Base-by-base conservation (phyloP, 176 grass and related monocot species). In the Musa troglodytarum region DNA sequence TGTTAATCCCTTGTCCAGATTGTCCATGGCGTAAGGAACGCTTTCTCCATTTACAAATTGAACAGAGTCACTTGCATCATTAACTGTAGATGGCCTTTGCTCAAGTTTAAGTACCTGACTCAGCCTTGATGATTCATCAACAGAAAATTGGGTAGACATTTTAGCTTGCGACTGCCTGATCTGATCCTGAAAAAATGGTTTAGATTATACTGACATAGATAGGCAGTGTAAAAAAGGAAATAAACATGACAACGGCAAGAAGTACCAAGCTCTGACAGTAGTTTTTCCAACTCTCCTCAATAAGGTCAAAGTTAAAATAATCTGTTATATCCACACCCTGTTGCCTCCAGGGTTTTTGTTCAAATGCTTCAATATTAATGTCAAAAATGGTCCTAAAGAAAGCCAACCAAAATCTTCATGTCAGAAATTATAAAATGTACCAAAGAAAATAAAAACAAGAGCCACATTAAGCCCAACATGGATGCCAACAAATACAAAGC, bases 281-380 rank as follows among this genome's bases (percentile, higher is more conserved):
- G 55, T 57, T 92, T 92, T 72, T 89, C 92, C 92, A 92, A 76
- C 92, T 72, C 75, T 92, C 86, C 82, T 96, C 89, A 89, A 89
- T 82, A 28, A 96, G 64, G 52, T 70, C 82, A 69, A 87, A 96
- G 75, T 96, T 96, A 54, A 92, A 96, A 78, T 85, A 96, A 50
- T 96, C 82, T 19, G 64, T 85, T 26, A 87, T 81, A 82, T 96
- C 83, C 10, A 81, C 76, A 29, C 82, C 84, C 54, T 56, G 71
- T 34, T 87, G 77, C 80, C 81, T 96, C 92, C 92, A 96, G 72
- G 89, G 89, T 72, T 96, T 96, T 26, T 84, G 76, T 56, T 87
- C 78, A 83, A 96, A 87, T 75, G 53, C 92, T 84, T 87, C 92
- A 78, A 87, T 92, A 50, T 77, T 73, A 55, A 85, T 66, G 75